These are phyloP conservation scores for Tolypocladium cylindrosporum DNA, from an alignment of 2,329 filamentous ascomycete species.

Conservation along the genomic window DNA sequence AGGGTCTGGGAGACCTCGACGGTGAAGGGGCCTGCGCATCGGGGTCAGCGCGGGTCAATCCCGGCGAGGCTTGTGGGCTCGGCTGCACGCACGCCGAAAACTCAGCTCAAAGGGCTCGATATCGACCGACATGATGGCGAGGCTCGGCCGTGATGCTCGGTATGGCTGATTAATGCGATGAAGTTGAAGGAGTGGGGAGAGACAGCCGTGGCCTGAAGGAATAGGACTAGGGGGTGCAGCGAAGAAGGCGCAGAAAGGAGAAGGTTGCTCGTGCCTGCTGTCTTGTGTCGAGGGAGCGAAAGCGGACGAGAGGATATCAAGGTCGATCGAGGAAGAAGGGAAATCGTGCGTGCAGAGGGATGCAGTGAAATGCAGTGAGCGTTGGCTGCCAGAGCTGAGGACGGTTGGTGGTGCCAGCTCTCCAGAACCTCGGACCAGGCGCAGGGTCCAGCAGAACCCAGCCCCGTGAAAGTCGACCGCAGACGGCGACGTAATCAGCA, in stretches of 20 bases:
- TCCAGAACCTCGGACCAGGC: neutral
- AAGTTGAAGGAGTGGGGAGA: neutral
- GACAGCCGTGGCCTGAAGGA: neutral
- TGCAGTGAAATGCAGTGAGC: neutral
- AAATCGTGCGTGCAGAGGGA: neutral
- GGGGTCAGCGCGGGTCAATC: conserved; percentile 5
- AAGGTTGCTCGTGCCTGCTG: neutral
- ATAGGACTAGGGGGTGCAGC: neutral
- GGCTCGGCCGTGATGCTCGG: neutral
- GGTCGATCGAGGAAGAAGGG: neutral
- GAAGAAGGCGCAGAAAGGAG: neutral
- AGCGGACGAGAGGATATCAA: neutral
- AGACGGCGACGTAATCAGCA: neutral
- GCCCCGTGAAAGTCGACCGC: neutral
- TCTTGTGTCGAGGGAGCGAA: neutral
- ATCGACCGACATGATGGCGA: conserved; percentile 76
- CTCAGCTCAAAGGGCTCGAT: conserved; percentile 85
- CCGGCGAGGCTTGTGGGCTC: neutral
- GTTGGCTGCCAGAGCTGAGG: neutral
- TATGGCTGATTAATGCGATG: neutral
- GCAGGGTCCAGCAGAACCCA: neutral
- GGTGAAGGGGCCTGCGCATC: conserved; percentile 50
- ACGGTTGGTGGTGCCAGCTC: neutral
- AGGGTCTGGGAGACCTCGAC: conserved; percentile 55
- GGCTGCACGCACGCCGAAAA: conserved; percentile 68